Base-by-base conservation (phyloP, 2,329 filamentous ascomycete genomes). In the Alternaria tenuissima region DNA sequence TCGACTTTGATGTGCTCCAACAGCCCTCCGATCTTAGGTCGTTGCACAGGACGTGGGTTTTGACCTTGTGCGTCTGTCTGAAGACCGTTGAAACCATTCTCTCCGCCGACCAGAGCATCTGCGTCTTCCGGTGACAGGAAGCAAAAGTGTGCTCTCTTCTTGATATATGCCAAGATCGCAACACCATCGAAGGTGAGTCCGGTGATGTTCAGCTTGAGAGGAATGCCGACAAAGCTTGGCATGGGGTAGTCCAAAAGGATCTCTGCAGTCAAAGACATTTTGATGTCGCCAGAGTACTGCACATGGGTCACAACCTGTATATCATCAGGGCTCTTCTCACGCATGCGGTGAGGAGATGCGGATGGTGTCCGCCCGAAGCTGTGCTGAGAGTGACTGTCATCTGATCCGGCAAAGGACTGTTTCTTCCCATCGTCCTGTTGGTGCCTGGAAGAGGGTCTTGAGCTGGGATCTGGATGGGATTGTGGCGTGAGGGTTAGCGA, bases 231-330 rank as follows among this genome's bases (percentile, higher is more conserved):
- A 73, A 99, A 99, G 81, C 92, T 96, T 41, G 94, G 94, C 92
- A 98, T 98, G 1, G 95, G 95, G 77, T 99, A 99, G 79, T 99
- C 95, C 34, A 99, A 88, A 32, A 98, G 84, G 42, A 99, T 97
- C 79, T 98, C 94, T 0, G 95, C 94, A 24, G 95, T 98, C 51
- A 99, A 84, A 62, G 93, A 92, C 58, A 99, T 86, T 67, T 89
- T 89, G 59, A 99, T 86, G 73, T 97, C 91, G 32, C 95, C 95
- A 3, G 90, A 87, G 79, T 99, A 99, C 57, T 89, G 89, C 61
- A 96, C 94, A 66, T 94, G 90, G 72, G 96, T 94, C 6, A 98
- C 91, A 49, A 96, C 91, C 78, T 99, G 95, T 54, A 97, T 85
- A 74, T 99, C 95, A 65, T 97, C 93, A 3, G 91, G 86, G 26